Evolutionary conservation across 2,329 filamentous ascomycete species (phyloP).

Genomic region (Endothia cerciana): DNA sequence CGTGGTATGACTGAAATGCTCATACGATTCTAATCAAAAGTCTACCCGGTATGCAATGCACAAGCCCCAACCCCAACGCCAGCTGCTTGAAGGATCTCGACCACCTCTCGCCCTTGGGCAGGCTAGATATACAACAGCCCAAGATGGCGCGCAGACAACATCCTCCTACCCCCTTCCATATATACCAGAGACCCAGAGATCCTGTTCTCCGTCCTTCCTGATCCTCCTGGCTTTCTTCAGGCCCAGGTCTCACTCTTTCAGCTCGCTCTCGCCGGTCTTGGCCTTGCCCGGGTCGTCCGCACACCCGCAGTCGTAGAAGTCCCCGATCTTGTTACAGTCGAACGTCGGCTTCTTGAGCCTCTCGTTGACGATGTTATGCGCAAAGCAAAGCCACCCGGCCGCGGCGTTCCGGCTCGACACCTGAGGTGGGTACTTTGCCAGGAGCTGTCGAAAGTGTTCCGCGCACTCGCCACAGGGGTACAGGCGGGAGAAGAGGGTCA

Average conservation of each 20-base stretch:
- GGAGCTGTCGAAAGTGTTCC: conserved; percentile 65
- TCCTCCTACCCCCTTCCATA: background rate
- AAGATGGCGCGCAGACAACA: background rate
- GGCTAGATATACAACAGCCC: background rate
- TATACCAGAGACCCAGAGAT: background rate
- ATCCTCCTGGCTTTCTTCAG: no score
- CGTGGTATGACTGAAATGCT: background rate
- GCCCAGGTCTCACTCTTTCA: conserved; percentile 22
- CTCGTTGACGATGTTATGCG: conserved; percentile 70
- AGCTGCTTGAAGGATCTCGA: background rate
- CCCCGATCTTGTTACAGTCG: conserved; percentile 69
- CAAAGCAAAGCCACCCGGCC: conserved; percentile 69
- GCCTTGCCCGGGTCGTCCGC: conserved; percentile 61
- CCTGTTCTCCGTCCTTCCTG: background rate
- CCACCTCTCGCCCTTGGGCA: background rate
- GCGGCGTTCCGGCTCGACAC: conserved; percentile 65
- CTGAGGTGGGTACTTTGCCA: conserved; percentile 67
- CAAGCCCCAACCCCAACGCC: background rate
- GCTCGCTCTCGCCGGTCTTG: conserved; percentile 38
- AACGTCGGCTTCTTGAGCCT: conserved; percentile 64
- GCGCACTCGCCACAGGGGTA: conserved; percentile 75
- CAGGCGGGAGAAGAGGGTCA: conserved; percentile 68
- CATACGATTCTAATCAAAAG: background rate
- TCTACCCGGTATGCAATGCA: background rate
- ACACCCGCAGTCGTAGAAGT: conserved; percentile 74